Evolutionary conservation across 805 yeast species (phyloP), one percentile per base, ranked within the genome.

Genomic region (Dipodascus geniculatus): DNA sequence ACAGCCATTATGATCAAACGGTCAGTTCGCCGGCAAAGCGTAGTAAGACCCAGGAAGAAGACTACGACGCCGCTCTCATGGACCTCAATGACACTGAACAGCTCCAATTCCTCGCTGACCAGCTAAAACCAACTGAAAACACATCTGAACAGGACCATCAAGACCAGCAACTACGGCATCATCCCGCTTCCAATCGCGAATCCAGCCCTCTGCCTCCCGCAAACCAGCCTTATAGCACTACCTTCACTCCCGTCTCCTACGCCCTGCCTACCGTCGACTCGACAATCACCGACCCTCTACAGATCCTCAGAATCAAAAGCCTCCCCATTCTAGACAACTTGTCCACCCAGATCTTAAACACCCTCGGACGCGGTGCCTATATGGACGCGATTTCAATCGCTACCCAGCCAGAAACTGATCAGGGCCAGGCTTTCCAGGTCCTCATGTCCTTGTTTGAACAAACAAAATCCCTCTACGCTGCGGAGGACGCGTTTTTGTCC

Each of bases 281-380:
- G 8, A 38, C 23, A 22, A 47, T 22, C 19, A 23, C 31, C 4
- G 56, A 54, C 22, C 48, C 56, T 3, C 33, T 48, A 2, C 23
- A 48, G n/a, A 51, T 52, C 22, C 42, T 54, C 22, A 17, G 53
- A 22, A 49, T 53, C 11, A 53, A 54, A 22, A 51, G 62, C 17
- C 54, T 89, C 47, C 90, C 95, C 0, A 77, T 87, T 1, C 69
- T 90, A 56, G 96, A 89, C 63, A 87, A 87, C 59, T 73, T 90
- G 52, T 80, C 96, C 0, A 79, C 89, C 1, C 97, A 90, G 64
- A 72, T 90, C 19, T 71, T 90, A 53, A 74, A 93, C 57, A 73
- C 83, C 1, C 78, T 89, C 42, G 84, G 87, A 6, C 74, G 78
- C 23, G 85, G 85, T 2, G 85, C 95, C 2, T 84, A 85, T 62